Evolutionary conservation across 2,329 filamentous ascomycete genomes (phyloP).

Genomic region (Tolypocladium guangdongense): DNA sequence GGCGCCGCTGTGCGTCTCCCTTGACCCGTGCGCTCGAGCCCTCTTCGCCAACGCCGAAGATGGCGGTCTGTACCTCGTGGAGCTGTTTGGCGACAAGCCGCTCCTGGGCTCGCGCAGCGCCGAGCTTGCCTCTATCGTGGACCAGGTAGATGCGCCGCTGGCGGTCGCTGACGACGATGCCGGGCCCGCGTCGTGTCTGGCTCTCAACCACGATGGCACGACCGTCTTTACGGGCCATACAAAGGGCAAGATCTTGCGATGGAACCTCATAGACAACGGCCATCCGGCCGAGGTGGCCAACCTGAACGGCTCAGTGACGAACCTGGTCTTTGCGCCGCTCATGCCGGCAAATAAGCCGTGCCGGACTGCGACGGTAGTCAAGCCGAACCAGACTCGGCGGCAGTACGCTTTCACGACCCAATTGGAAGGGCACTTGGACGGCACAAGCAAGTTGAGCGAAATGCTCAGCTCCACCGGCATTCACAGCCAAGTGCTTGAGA

Average conservation of each 20-base stretch:
- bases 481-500: constrained; percentile 33
- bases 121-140: constrained; percentile 45
- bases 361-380: constrained; percentile 55
- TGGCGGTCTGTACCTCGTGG: constrained; percentile 67
- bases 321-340: constrained; percentile 63
- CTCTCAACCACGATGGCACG: constrained; percentile 73
- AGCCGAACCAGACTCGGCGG: constrained; percentile 61
- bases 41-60: constrained; percentile 74
- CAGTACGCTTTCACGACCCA: constrained; percentile 58
- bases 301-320: constrained; percentile 74
- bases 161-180: constrained; percentile 49
- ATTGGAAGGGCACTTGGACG: constrained; percentile 34
- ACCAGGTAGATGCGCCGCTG: constrained; percentile 42
- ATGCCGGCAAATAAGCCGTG: constrained; percentile 28
- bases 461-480: constrained; percentile 38
- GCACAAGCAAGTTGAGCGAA: constrained; percentile 30
- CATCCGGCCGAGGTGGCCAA: constrained; percentile 58
- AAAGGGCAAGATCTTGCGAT: constrained; percentile 66
- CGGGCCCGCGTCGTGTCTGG: constrained; percentile 57
- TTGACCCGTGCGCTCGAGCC: constrained; percentile 77
- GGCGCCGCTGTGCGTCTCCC: constrained; percentile 57
- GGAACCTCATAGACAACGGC: constrained; percentile 65
- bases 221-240: constrained; percentile 70
- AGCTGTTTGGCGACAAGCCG: constrained; percentile 51
- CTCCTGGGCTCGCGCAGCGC: constrained; percentile 41